Base-by-base conservation (phyloP, 2,329 filamentous ascomycete genomes). In the Fusarium brachygibbosum region DNA sequence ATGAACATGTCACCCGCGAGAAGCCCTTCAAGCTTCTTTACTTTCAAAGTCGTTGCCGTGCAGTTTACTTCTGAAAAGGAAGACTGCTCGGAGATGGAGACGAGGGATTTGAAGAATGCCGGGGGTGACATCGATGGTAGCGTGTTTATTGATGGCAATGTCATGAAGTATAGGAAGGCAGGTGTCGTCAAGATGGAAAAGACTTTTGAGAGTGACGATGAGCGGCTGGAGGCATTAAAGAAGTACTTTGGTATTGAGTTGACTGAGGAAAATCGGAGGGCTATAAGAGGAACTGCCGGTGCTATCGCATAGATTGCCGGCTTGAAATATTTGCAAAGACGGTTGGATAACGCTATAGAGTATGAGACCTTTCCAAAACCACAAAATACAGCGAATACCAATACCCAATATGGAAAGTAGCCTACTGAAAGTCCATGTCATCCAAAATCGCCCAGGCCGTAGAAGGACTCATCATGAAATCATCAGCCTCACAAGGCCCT, bases 21-120 rank as follows among this genome's bases (percentile, higher is more conserved):
- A 10, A 68, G 64, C 3, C 59, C 64, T 2, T 65, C 66, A 0
- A 68, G 64, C 11, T 68, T 68, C 50, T 68, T 68, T 9, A 68
- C 66, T 11, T 68, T 55, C 46, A 68, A 52, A 9, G 28, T 68
- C 4, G 5, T 68, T 13, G 48, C 59, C 5, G 59, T 68, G 3
- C 48, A 50, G 11, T 68, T 68, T 10, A 66, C 63, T 25, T 67
- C 63, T 34, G 38, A 46, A 8, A 46, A 48, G 0, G 63, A 65
- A 14, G 46, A 66, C 19, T 48, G n/a, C 12, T 51, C 44, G 0
- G 25, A 49, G 4, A 49, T 32, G 13, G 25, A 13, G 6, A 13
- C n/a, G 2, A 51, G 45, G 6, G 13, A 57, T 13, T 29, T 66
- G 17, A 35, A 10, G 1, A 55, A 37, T 2, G 8, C 14, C 0